A percentile compares a stretch with the other conserved stretches of the same genome.
Conservation (phyloP, 306 rosid species). For the Crataegus laevigata region DNA sequence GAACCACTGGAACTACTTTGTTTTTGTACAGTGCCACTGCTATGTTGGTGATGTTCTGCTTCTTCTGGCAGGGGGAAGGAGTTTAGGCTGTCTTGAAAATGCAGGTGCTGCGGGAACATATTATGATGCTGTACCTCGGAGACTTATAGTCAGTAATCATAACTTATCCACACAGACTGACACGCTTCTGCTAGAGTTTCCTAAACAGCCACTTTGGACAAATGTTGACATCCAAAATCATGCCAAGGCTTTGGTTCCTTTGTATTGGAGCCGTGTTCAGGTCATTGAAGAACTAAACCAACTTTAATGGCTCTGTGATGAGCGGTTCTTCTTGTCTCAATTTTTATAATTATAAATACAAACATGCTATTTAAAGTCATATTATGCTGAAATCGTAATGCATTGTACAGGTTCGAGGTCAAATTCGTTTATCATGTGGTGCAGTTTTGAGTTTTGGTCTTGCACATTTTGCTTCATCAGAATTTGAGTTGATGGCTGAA, state of each 20-base stretch:
- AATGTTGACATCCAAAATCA: constrained; percentile 78
- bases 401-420: constrained; percentile 73
- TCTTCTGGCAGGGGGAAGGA: constrained; percentile 59
- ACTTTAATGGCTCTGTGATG: not conserved
- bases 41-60: not conserved
- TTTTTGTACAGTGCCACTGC: not conserved
- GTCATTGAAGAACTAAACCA: constrained; percentile 36
- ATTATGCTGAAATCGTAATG: not conserved
- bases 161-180: constrained; percentile 82
- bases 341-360: not conserved
- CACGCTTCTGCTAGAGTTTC: constrained; percentile 85
- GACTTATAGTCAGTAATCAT: constrained; percentile 66
- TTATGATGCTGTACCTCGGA: constrained; percentile 91
- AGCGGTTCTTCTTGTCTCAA: not conserved
- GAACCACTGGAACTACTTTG: not conserved
- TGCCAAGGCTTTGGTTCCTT: constrained; percentile 92
- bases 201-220: constrained; percentile 91
- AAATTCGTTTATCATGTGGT: constrained; percentile 62
- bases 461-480: constrained; percentile 82
- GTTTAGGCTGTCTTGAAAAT: constrained; percentile 83
- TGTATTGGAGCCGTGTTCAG: constrained; percentile 98
- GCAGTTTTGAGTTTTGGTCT: constrained; percentile 87
- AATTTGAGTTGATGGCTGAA: constrained; percentile 95
- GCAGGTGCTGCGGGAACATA: constrained; percentile 96
- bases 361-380: not conserved